A percentile compares a stretch with the other conserved stretches of the same genome.
Conservation (phyloP, 352 stramenopile genomes). For the Phytophthora constricta region DNA sequence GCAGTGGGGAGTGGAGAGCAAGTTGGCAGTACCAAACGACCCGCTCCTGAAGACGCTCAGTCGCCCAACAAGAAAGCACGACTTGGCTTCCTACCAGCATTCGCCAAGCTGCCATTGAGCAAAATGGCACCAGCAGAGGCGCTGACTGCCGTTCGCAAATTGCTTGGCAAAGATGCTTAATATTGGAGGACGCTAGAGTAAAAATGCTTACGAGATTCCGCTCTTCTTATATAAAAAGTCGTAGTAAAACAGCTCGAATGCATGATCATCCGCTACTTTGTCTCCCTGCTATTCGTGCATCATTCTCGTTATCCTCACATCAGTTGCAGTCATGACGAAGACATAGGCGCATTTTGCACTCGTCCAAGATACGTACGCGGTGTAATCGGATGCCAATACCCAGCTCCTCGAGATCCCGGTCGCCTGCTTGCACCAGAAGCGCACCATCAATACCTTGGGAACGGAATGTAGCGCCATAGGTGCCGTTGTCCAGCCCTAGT, state of each 20-base stretch:
- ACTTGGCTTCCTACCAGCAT: constrained; percentile 52
- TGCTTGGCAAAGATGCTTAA: constrained; percentile 17
- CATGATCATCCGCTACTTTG: not conserved
- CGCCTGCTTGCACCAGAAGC: constrained; percentile 59
- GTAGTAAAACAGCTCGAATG: no score
- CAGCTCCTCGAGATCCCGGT: constrained; percentile 71
- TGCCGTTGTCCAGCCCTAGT: constrained; percentile 48
- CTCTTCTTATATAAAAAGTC: no score
- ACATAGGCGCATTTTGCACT: constrained; percentile 15
- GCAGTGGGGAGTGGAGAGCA: constrained; percentile 34
- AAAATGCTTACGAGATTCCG: no score
- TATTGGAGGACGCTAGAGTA: no score
- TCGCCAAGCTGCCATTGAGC: constrained; percentile 76
- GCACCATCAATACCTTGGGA: constrained; percentile 68
- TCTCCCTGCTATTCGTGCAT: not conserved
- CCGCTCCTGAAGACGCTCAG: constrained; percentile 13
- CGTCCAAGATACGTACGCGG: constrained; percentile 68
- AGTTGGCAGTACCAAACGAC: constrained; percentile 24
- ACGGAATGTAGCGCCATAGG: constrained; percentile 51
- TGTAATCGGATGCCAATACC: constrained; percentile 73
- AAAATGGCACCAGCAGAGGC: constrained; percentile 56
- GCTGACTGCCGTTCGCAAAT: constrained; percentile 40
- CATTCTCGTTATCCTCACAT: no score
- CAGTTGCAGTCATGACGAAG: no score
- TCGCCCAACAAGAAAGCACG: constrained; percentile 52